Base-by-base conservation (phyloP, 148 eudicot species). In the Cornus kousa region DNA sequence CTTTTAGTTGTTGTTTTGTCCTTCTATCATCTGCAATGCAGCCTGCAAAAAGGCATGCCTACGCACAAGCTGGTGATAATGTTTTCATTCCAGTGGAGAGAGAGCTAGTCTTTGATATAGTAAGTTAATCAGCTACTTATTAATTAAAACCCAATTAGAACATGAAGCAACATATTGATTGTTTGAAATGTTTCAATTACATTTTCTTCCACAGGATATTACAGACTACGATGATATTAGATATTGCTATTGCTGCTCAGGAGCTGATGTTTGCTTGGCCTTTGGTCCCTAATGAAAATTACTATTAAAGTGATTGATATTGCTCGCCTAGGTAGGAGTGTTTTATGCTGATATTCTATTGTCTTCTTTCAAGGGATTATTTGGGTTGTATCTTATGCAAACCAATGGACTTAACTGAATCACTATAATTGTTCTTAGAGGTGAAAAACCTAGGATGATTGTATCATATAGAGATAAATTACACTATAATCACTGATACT, bases 261-360 rank as follows among this genome's bases (percentile, higher is more conserved):
- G 97, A 67, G 99, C 97, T 82, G 97, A 94, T 82, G 91, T 94
- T 70, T 96, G 99, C 76, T 82, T 87, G 70, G 89, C 91, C 53
- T 96, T 82, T 93, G 99, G 99, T 97, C 99, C 22, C 78, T 96
- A 79, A 92, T 96, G 99, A 96, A 95, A 53, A 90, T 88, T 81
- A 97, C 98, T 71, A 91, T 96, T 79, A 96, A 96, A 87, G 91
- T 96, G 59, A 81, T 96, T 40, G 98, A 96, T 80, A 87, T 87
- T 83, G 88, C 98, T 70, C 97, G 93, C 19, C 87, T 98, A 93
- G 98, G 99, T 96, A 85, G 53, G 69, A 70, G 60, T 75, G 35
- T 71, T 73, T 14, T 64, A 23, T 48, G 48, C 53, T 59, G 17
- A 7, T 64, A 31, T 50, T 66, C 48, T 60, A 33, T 65, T 48